phyloP scores from a whole-genome alignment of 1,139 yeast species.

The Debaryomyces singareniensis region DNA sequence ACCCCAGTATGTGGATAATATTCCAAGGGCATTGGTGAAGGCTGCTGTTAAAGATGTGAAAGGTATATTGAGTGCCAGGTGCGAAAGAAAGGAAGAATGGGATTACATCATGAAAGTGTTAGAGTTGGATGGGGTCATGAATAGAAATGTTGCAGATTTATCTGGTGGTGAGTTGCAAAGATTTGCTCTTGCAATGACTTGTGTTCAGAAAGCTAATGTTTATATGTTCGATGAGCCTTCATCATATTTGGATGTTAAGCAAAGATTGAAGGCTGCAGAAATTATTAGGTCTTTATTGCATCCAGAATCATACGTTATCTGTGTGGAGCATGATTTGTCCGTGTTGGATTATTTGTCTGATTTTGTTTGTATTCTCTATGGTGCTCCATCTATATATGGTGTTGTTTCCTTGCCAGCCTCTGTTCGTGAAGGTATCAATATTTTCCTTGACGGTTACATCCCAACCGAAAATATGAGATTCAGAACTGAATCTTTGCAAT shows the following conservation, averaged over 20 bases:
- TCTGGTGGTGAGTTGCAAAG: slow-evolving; percentile 99
- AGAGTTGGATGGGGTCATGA: slow-evolving; percentile 67
- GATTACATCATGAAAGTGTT: slow-evolving; percentile 60
- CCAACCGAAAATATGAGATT: slow-evolving; percentile 96
- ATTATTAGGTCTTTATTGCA: slow-evolving; percentile 79
- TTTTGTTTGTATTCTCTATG: slow-evolving; percentile 91
- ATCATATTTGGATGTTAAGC: slow-evolving; percentile 95
- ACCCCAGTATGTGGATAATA: slow-evolving; percentile 96
- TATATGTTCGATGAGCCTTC: slow-evolving; percentile 99
- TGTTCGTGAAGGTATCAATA: slow-evolving; percentile 97
- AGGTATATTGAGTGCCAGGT: slow-evolving; percentile 67
- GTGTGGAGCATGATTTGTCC: slow-evolving; percentile 97
- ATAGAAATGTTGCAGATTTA: slow-evolving; percentile 80
- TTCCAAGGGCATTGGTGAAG: slow-evolving; percentile 87
- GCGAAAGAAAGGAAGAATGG: slow-evolving; percentile 57
- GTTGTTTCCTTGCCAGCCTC: slow-evolving; percentile 94
- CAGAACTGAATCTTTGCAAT: slow-evolving; percentile 91
- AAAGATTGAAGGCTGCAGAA: slow-evolving; percentile 95
- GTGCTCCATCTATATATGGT: slow-evolving; percentile 97
- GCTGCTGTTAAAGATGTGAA: slow-evolving; percentile 87
- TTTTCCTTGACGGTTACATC: slow-evolving; percentile 95
- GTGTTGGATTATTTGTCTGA: slow-evolving; percentile 95
- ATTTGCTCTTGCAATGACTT: slow-evolving; percentile 95
- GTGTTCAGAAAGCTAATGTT: slow-evolving; percentile 90
- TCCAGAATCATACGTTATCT: slow-evolving; percentile 78